phyloP scores from a whole-genome alignment of 2,329 filamentous ascomycete species.

The Alternaria brassicae region DNA sequence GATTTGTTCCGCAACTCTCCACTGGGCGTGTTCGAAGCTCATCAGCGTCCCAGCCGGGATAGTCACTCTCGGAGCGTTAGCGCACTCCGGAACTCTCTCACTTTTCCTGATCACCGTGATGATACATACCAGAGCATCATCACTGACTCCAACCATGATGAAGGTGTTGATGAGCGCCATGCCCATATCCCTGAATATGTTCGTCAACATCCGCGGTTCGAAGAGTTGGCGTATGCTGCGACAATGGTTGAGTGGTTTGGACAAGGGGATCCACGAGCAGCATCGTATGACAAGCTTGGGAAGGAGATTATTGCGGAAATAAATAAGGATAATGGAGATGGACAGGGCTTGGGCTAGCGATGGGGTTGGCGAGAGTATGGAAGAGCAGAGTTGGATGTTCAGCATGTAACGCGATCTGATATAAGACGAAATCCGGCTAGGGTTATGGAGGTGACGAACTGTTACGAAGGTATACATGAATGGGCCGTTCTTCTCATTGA shows the following conservation, averaged over 20 bases:
- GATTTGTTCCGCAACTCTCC: too few relatives aligned
- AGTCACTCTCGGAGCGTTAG: not conserved
- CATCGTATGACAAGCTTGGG: not conserved
- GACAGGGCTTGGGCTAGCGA: not conserved
- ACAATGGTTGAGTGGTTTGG: not conserved
- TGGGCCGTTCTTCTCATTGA: not conserved
- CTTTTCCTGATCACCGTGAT: not conserved
- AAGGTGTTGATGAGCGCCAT: not conserved
- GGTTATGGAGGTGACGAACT: not conserved
- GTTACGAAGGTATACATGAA: not conserved
- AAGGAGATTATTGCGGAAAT: not conserved
- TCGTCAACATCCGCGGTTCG: not conserved
- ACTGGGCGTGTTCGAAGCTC: too few relatives aligned
- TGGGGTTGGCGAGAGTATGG: not conserved
- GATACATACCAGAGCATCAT: not conserved
- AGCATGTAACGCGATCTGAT: not conserved
- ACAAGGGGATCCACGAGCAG: not conserved
- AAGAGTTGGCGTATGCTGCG: not conserved
- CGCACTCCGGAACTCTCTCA: not conserved
- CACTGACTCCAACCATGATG: not conserved
- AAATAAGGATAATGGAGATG: not conserved
- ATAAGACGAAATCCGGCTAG: too few relatives aligned
- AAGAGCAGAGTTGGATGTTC: not conserved
- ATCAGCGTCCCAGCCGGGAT: too few relatives aligned
- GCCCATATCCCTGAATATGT: not conserved